A percentile compares a stretch with the other conserved stretches of the same genome.
These are phyloP conservation scores for Hevea brasiliensis DNA, from an alignment of 345 rosid genomes.

Conservation along the genomic window DNA sequence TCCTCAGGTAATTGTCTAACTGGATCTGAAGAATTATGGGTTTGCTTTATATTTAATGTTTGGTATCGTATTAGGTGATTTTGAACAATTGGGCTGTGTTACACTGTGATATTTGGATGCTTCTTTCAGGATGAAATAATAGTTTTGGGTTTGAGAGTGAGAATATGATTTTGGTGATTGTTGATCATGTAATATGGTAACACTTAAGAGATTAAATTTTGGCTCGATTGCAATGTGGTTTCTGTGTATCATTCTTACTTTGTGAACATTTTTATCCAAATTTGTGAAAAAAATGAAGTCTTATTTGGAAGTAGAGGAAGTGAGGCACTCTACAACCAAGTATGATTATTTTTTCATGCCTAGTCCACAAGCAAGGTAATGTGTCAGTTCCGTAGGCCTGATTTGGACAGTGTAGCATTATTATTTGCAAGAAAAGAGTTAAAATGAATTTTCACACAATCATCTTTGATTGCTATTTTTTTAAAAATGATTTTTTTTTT, in stretches of 20 bases:
- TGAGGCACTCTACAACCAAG: background rate
- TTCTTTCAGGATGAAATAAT: background rate
- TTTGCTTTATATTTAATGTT: background rate
- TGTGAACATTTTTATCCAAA: background rate
- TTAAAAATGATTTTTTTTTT: too few relatives aligned
- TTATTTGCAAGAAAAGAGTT: too few relatives aligned
- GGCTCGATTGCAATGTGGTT: background rate
- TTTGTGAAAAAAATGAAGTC: background rate
- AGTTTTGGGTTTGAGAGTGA: background rate
- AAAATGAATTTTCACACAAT: too few relatives aligned
- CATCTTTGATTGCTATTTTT: too few relatives aligned
- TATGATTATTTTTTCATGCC: background rate
- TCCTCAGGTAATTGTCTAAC: slow-evolving; percentile 55
- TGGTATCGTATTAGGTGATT: background rate
- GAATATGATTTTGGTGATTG: background rate
- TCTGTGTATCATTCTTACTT: background rate
- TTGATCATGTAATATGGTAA: background rate
- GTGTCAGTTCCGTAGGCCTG: background rate
- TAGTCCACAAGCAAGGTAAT: background rate
- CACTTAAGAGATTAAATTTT: background rate
- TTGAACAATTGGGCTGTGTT: background rate
- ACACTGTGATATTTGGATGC: background rate
- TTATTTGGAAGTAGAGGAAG: background rate
- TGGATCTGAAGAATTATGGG: slow-evolving; percentile 4
- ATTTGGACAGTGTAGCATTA: background rate